These are phyloP conservation scores for Lathyrus sativus DNA, from an alignment of 306 rosid species.

Conservation along the genomic window DNA sequence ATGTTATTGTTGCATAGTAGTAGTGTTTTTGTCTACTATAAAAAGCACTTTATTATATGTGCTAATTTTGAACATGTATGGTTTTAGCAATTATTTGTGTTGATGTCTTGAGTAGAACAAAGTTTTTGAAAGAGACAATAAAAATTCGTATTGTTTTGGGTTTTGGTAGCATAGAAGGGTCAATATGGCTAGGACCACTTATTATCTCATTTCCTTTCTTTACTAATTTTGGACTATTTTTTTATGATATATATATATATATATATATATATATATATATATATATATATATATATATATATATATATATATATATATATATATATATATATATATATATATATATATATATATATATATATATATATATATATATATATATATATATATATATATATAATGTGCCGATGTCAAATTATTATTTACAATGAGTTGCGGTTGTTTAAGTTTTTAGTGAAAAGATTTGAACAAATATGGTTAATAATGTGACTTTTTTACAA, in stretches of 20 bases:
- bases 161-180: constrained; percentile 1
- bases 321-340: constrained; percentile 10
- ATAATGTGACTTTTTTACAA: too few species aligned
- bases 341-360: constrained; percentile 6
- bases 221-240: constrained; percentile 26
- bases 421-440: too few species aligned
- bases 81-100: not conserved
- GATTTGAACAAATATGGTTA: too few species aligned
- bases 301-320: constrained; percentile 8
- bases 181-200: not conserved
- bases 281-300: constrained; percentile 6
- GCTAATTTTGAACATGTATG: constrained; percentile 6
- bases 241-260: constrained; percentile 9
- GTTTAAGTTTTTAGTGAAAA: too few species aligned
- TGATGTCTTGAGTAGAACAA: not conserved
- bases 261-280: constrained; percentile 10
- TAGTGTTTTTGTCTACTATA: constrained; percentile 4
- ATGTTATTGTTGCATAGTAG: constrained; percentile 29
- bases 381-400: constrained; percentile 2
- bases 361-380: constrained; percentile 8
- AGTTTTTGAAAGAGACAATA: constrained; percentile 8
- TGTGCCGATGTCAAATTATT: too few species aligned
- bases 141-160: not conserved
- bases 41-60: constrained; percentile 14
- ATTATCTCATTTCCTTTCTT: not conserved